Conservation (phyloP, 768 basidiomycete species). For the Hygrocybe coccinea region DNA sequence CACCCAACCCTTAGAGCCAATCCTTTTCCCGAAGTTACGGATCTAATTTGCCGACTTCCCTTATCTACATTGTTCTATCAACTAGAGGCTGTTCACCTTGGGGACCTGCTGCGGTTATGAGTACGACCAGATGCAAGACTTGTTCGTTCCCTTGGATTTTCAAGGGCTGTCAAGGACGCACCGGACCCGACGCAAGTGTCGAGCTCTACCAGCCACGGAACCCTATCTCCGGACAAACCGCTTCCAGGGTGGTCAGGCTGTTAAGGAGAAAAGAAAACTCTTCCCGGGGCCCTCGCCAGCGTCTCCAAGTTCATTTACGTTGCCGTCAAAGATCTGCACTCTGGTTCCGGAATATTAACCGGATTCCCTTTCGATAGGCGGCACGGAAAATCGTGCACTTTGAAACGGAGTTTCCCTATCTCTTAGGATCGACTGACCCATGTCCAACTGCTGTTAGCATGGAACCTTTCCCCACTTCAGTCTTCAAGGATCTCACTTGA, state of each 20-base stretch:
- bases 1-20: slow-evolving; percentile 64
- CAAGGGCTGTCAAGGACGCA: slow-evolving; percentile 66
- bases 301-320: slow-evolving; percentile 56
- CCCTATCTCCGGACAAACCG: slow-evolving; percentile 71
- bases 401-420: slow-evolving; percentile 23
- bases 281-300: slow-evolving; percentile 67
- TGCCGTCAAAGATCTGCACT: too few species aligned
- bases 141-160: slow-evolving; percentile 73
- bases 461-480: slow-evolving; percentile 87
- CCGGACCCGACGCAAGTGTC: slow-evolving; percentile 67
- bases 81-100: too few species aligned
- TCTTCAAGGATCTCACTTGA: slow-evolving; percentile 83
- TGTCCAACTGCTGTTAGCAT: slow-evolving; percentile 84
- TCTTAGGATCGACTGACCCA: slow-evolving; percentile 83
- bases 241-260: slow-evolving; percentile 69
- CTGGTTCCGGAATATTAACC: too few species aligned
- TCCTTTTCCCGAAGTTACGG: slow-evolving; percentile 74
- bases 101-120: slow-evolving; percentile 79
- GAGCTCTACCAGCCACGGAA: slow-evolving; percentile 68
- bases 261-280: slow-evolving; percentile 79
- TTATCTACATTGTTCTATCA: too few species aligned
- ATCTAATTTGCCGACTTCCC: slow-evolving; percentile 40
- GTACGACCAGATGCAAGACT: slow-evolving; percentile 68
- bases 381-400: too few species aligned
- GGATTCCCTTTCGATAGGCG: too few species aligned